phyloP scores from a whole-genome alignment of 192 early-diverging fungal genomes.

The Irineochytrium annulatum region DNA sequence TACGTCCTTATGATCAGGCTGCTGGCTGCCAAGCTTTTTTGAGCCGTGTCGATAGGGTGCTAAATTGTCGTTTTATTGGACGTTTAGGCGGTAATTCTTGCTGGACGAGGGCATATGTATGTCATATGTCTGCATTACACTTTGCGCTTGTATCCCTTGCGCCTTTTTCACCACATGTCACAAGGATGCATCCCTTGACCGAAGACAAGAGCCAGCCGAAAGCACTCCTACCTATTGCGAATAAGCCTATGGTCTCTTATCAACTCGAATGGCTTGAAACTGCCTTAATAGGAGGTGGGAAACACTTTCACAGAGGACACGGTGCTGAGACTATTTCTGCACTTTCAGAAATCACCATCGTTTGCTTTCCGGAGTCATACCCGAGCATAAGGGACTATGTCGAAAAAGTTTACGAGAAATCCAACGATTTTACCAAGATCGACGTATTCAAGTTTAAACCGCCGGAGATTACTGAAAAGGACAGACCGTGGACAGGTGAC shows the following conservation, averaged over 20 bases:
- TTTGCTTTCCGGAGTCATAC: constrained; percentile 59
- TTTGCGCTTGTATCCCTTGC: no score
- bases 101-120: no score
- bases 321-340: background rate
- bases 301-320: background rate
- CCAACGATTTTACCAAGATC: constrained; percentile 55
- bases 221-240: constrained; percentile 88
- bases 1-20: no score
- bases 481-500: constrained; percentile 71
- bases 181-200: constrained; percentile 50
- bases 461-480: constrained; percentile 37
- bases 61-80: no score
- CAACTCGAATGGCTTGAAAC: constrained; percentile 90
- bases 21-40: no score
- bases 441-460: constrained; percentile 51
- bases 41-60: no score
- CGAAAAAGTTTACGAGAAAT: constrained; percentile 58
- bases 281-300: constrained; percentile 57
- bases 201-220: constrained; percentile 85
- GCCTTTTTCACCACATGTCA: no score
- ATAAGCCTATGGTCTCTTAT: constrained; percentile 93
- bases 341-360: constrained; percentile 70
- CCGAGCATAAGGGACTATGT: constrained; percentile 68
- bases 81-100: no score
- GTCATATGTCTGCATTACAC: no score